Percentiles rank a stretch among this genome's conserved stretches.
phyloP scores from a whole-genome alignment of 1,139 yeast species.

The Suhomyces choctaworum region DNA sequence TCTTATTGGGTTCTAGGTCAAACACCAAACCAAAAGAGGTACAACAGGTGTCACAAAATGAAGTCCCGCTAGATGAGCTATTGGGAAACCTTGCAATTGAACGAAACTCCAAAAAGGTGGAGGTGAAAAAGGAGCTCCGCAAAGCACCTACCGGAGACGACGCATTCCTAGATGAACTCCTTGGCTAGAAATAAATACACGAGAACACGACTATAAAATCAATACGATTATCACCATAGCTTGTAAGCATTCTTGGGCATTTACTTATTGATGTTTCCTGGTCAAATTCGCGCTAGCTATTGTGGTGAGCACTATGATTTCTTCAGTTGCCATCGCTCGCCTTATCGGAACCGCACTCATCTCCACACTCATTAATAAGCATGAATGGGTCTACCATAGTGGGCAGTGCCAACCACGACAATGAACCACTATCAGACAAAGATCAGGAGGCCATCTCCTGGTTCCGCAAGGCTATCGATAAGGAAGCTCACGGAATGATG shows the following conservation, averaged over 20 bases:
- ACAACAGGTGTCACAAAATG: slow-evolving; percentile 1
- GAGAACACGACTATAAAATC: no score
- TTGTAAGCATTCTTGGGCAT: no score
- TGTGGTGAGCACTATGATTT: no score
- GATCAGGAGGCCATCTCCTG: slow-evolving; percentile 53
- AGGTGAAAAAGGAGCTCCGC: neutral
- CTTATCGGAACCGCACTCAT: neutral
- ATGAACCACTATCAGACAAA: slow-evolving; percentile 10
- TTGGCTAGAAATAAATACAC: slow-evolving; percentile 13
- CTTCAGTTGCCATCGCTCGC: neutral
- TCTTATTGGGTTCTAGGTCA: slow-evolving; percentile 16
- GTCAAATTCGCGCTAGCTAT: no score
- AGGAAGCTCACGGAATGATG: slow-evolving; percentile 73
- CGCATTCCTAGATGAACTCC: slow-evolving; percentile 20
- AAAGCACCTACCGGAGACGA: slow-evolving; percentile 11
- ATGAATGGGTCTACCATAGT: slow-evolving; percentile 10
- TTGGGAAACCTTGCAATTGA: slow-evolving; percentile 5
- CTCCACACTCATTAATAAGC: slow-evolving; percentile 1
- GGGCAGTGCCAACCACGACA: slow-evolving; percentile 3
- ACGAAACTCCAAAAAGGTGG: neutral
- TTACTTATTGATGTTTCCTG: no score
- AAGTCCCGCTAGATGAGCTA: slow-evolving; percentile 3
- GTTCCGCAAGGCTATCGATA: slow-evolving; percentile 71
- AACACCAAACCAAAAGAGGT: neutral
- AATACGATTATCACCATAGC: no score